Evolutionary conservation across 768 basidiomycete species (phyloP), one percentile per base, ranked within the genome.

Genomic region (Hygrocybe punicea): DNA sequence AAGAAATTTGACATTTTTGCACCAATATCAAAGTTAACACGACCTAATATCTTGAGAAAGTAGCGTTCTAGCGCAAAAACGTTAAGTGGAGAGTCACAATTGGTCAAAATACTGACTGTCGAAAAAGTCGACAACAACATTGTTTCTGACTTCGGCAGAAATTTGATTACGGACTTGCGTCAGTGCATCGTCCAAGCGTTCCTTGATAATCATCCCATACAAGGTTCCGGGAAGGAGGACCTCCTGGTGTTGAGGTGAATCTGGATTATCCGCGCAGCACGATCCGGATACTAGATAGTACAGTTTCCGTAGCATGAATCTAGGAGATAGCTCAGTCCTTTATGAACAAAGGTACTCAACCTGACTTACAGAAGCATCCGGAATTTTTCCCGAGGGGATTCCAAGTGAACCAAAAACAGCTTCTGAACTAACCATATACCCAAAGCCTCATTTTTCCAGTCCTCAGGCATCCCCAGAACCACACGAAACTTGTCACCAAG

Each of bases 231-330:
- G 97, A 5, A 98, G 84, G 11, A 99, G 81, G 47, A 96, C 93
- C 67, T 99, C 97, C 70, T 99, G 97, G 67, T 98, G 92, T 69
- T 98, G 96, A 58, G 97, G 94, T 1, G 95, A 98, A 80, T 99
- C 97, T 4, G 97, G 95, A 69, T 98, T 98, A 75, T 99, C 97
- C 51, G 89, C 81, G 63, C 89, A 90, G 62, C 92, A 97, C 42
- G 87, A 84, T 42, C 88, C 87, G 4, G 94, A 95, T 6, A 98
- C 94, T 16, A 93, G 76, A 1, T 92, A 82, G 65, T 92, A 98
- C 11, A 99, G 78, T 72, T 98, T 99, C 60, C 94, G 88, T 29
- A 98, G 79, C 97, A 98, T 98, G 77, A 94, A 98, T 36, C 95
- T 98, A 65, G 19, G 17, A 48, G 21, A 49, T 4, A 24, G 14